Evolutionary conservation across 352 stramenopile species (phyloP).

Genomic region (Phytophthora parvispora): DNA sequence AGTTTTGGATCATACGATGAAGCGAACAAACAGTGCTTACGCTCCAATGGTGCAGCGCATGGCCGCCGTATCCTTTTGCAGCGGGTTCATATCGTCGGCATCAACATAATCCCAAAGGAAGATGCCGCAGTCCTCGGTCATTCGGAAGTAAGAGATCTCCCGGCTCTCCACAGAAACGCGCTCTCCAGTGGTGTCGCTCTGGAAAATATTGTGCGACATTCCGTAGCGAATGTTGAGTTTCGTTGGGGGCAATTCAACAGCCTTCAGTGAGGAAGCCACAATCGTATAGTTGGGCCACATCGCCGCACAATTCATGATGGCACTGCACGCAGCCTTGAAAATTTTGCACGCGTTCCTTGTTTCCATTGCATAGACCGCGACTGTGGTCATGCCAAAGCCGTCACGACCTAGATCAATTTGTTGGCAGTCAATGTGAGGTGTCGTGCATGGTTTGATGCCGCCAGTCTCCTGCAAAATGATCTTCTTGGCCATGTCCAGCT

Average conservation of each 20-base stretch:
- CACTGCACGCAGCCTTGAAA: conserved; percentile 29
- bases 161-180: conserved; percentile 33
- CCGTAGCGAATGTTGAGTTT: conserved; percentile 42
- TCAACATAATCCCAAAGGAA: conserved; percentile 50
- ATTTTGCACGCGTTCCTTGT: conserved; percentile 32
- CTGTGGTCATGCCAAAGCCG: conserved; percentile 42
- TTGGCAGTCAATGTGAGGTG: conserved; percentile 26
- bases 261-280: conserved; percentile 22
- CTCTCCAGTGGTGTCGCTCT: conserved; percentile 31
- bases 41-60: conserved; percentile 39
- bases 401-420: conserved; percentile 26
- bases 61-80: conserved; percentile 17
- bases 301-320: conserved; percentile 32
- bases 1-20: not conserved
- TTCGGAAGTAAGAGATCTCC: conserved; percentile 36
- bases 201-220: conserved; percentile 26
- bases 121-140: conserved; percentile 29
- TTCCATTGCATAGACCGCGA: conserved; percentile 37
- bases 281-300: conserved; percentile 41
- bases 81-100: conserved; percentile 35
- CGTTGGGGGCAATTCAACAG: conserved; percentile 21
- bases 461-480: conserved; percentile 37
- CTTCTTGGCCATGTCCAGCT: conserved; percentile 37
- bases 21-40: conserved; percentile 35
- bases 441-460: conserved; percentile 15